Evolutionary conservation across 1,139 yeast species (phyloP).

Genomic region (Yarrowia galli): DNA sequence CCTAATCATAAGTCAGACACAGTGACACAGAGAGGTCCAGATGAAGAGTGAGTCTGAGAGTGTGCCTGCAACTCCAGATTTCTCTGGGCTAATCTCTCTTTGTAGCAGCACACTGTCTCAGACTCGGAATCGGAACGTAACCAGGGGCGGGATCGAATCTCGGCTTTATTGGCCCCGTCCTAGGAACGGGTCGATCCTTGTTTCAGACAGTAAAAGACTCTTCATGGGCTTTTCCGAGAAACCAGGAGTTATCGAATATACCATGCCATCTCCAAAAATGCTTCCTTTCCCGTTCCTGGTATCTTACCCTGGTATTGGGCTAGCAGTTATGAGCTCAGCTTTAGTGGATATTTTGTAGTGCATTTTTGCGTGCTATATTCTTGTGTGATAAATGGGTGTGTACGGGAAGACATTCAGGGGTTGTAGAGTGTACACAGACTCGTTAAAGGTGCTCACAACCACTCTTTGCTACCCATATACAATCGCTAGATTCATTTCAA

Average conservation of each 20-base stretch:
- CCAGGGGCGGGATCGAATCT: neutral
- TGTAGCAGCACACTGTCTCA: conserved; percentile 17
- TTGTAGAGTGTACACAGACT: no score
- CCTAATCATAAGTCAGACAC: neutral
- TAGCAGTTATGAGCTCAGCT: neutral
- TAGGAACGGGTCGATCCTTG: neutral
- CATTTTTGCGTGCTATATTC: neutral
- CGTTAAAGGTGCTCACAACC: no score
- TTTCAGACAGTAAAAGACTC: neutral
- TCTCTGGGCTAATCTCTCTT: conserved; percentile 16
- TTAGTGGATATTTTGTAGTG: neutral
- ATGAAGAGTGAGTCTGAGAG: neutral
- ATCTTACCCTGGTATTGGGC: no score
- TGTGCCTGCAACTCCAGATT: conserved; percentile 6
- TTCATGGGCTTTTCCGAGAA: conserved; percentile 4
- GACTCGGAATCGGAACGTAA: neutral
- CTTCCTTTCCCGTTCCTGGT: no score
- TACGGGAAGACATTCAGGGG: no score
- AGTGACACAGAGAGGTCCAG: conserved; percentile 6
- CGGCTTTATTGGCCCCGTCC: neutral
- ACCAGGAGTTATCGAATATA: neutral
- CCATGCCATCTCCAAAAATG: neutral
- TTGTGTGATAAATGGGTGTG: no score
- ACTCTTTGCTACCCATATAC: no score
- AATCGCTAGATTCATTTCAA: no score